Percentiles rank a stretch among this genome's conserved stretches.
phyloP scores from a whole-genome alignment of 108 stramenopile species.

The Schizochytrium sp. region DNA sequence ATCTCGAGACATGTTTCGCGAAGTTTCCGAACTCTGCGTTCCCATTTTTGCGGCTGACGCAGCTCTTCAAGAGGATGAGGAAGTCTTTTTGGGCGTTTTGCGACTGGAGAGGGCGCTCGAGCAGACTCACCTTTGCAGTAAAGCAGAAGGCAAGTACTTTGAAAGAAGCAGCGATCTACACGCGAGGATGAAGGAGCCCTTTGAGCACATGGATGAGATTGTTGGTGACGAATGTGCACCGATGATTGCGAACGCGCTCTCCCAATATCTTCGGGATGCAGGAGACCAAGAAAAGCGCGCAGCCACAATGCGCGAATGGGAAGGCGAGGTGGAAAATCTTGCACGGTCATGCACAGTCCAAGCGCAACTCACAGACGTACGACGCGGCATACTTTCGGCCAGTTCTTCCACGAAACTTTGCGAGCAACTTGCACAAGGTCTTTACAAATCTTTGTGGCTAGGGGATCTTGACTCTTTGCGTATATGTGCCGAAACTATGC shows the following conservation, averaged over 20 bases:
- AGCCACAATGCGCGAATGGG: neutral
- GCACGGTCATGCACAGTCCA: neutral
- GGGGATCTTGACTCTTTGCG: neutral
- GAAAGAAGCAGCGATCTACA: too few relatives aligned
- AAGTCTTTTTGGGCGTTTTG: neutral
- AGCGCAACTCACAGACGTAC: neutral
- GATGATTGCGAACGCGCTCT: neutral
- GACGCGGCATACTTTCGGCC: neutral
- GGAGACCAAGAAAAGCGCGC: neutral
- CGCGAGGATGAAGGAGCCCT: neutral
- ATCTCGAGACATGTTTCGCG: neutral
- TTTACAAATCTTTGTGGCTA: neutral
- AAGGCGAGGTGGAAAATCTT: neutral
- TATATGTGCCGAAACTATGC: neutral
- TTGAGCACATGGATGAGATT: neutral
- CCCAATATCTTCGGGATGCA: neutral
- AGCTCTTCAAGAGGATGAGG: neutral
- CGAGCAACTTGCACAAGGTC: neutral
- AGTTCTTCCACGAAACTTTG: neutral
- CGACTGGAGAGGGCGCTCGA: neutral
- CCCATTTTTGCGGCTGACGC: neutral
- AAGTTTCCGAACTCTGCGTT: neutral
- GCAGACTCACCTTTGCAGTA: neutral
- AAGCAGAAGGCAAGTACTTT: too few relatives aligned
- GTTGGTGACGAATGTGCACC: neutral